Conservation (phyloP, 1,284 basidiomycete genomes). For the Exsudoporus floridanus region DNA sequence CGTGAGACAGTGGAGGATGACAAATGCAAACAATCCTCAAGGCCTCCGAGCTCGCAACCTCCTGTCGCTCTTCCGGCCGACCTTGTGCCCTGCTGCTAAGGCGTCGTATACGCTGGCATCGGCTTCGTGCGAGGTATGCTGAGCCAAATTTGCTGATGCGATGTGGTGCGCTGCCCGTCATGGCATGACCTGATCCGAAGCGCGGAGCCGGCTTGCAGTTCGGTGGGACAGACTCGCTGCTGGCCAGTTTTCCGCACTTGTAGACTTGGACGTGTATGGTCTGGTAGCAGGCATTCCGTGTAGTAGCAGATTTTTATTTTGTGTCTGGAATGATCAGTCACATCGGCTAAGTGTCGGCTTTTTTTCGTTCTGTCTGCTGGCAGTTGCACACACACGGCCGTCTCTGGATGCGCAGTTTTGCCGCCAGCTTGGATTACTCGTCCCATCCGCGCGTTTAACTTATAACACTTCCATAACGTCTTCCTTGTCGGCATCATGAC, state of each 20-base stretch:
- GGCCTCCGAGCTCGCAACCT: no score
- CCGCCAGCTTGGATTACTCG: background rate
- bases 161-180: background rate
- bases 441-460: constrained; percentile 13
- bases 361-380: background rate
- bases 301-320: no score
- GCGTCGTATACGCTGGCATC: no score
- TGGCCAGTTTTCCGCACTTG: constrained; percentile 4
- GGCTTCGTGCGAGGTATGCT: background rate
- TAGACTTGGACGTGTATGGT: no score
- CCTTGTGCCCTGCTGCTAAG: no score
- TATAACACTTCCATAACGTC: constrained; percentile 19
- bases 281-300: no score
- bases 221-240: constrained; percentile 3
- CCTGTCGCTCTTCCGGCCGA: no score
- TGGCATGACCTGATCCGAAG: constrained; percentile 1
- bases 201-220: constrained; percentile 9
- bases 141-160: background rate
- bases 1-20: no score
- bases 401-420: constrained; percentile 23
- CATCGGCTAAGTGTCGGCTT: background rate
- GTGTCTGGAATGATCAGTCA: background rate
- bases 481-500: constrained; percentile 46
- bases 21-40: no score
- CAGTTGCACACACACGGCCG: constrained; percentile 2